A percentile compares a stretch with the other conserved stretches of the same genome.
Conservation (phyloP, 2,329 filamentous ascomycete genomes). For the Magnaporthiopsis poae region DNA sequence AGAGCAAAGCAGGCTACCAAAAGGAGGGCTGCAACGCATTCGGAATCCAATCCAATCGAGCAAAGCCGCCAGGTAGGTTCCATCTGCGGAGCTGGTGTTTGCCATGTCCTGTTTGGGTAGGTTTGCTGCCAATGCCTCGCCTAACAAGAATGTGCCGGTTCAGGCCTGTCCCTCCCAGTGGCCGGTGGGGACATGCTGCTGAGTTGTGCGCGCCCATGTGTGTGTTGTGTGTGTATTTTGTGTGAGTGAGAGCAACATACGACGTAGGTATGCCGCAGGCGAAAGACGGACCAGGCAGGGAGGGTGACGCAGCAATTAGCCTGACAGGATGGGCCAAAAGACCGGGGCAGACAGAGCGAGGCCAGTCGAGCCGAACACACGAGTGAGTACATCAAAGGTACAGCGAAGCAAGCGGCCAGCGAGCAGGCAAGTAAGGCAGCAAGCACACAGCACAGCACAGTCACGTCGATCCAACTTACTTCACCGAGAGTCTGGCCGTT, state of each 20-base stretch:
- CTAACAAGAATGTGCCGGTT: neutral
- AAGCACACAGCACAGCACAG: neutral
- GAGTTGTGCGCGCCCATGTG: neutral
- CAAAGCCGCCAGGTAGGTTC: neutral
- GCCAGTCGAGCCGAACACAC: neutral
- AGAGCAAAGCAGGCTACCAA: neutral
- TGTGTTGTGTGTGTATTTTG: neutral
- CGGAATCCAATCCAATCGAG: neutral
- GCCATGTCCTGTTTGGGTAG: neutral
- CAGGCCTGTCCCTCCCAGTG: neutral
- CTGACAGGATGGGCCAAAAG: neutral
- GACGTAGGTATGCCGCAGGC: no score
- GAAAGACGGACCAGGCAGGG: neutral
- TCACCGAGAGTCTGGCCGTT: neutral
- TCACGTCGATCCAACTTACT: neutral
- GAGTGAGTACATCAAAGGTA: neutral
- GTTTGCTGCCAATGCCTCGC: neutral
- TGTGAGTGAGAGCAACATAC: neutral
- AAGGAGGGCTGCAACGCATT: neutral
- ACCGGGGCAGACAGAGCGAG: neutral
- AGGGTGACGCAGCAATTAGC: neutral
- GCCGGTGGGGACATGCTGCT: neutral
- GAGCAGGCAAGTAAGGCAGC: neutral
- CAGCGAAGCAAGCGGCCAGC: neutral
- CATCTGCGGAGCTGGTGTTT: neutral